These are phyloP conservation scores for Saccharomycopsis amapae DNA, from an alignment of 805 yeast species.

Conservation along the genomic window DNA sequence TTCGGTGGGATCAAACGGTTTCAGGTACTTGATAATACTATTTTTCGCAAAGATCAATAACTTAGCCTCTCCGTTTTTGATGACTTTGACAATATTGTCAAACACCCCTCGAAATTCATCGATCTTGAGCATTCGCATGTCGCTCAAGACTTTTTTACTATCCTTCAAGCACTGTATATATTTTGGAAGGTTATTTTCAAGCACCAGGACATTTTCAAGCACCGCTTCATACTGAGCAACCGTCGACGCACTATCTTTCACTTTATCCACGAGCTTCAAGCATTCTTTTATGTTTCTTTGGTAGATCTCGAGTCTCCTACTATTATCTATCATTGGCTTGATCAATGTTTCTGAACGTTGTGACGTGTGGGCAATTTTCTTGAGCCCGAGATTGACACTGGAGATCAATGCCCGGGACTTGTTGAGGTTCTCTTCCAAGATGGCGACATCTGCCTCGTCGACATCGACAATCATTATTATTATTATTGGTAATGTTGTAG, in stretches of 20 bases:
- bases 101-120: conserved; percentile 61
- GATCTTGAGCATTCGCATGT: conserved; percentile 25
- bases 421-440: conserved; percentile 64
- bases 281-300: conserved; percentile 54
- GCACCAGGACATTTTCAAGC: conserved; percentile 24
- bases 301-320: conserved; percentile 46
- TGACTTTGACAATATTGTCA: conserved; percentile 48
- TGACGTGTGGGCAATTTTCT: conserved; percentile 45
- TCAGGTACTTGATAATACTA: conserved; percentile 34
- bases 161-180: conserved; percentile 22
- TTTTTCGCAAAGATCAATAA: conserved; percentile 43
- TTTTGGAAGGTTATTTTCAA: conserved; percentile 18
- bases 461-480: conserved; percentile 43
- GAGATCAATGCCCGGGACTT: conserved; percentile 50
- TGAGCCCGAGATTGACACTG: conserved; percentile 49
- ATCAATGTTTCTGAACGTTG: conserved; percentile 53
- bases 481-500: too few species aligned
- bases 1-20: conserved; percentile 40
- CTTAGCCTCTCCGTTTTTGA: conserved; percentile 50
- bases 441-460: conserved; percentile 79
- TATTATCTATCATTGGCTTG: conserved; percentile 62
- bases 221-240: conserved; percentile 36
- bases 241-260: conserved; percentile 43
- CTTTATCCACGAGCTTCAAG: conserved; percentile 38
- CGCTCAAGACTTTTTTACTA: conserved; percentile 21